Evolutionary conservation across 768 basidiomycete genomes (phyloP), one percentile per base, ranked within the genome.

Genomic region (Collybiopsis confluens): DNA sequence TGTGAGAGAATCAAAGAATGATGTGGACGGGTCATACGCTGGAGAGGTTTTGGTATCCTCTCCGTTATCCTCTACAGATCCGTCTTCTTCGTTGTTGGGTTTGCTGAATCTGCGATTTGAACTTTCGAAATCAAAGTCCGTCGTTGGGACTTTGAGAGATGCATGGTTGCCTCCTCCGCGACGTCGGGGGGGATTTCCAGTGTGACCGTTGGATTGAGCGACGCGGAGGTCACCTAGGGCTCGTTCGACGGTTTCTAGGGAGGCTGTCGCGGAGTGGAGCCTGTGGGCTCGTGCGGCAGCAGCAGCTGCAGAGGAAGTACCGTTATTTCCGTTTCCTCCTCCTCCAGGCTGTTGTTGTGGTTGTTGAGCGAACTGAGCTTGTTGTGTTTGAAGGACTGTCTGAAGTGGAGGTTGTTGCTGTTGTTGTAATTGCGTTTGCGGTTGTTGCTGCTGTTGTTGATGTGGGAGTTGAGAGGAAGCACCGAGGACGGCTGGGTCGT

Each of bases 21-120:
- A 91, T 59, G 76, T 82, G 59, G 79, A 69, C 3, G 86, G 89
- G 65, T 92, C 86, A 63, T 92, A 92, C 42, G 89, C 88, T 2
- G 61, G 43, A 9, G 63, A 61, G 1, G 56, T 54, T 21, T 66
- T 65, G 4, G 67, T 67, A 0, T 55, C 52, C 62, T 61, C 71
- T 11, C 57, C 61, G 15, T 74, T 72, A 47, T 67, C 65, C 38
- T 58, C 61, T 55, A 70, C 70, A 27, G 70, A 71, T 35, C 70
- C 70, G 26, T 59, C 59, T 43, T 74, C 71, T 10, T 66, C 61
- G 21, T 59, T 57, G 13, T 61, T 45, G 10, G 40, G 45, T 67
- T 92, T 92, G 71, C 92, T 88, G 60, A 93, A 93, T 49, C 82
- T 82, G 2, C 86, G 86, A 59, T 92, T 94, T 52, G 81, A 80